Evolutionary conservation across 2,329 filamentous ascomycete species (phyloP).

Genomic region (Cercospora janseana): DNA sequence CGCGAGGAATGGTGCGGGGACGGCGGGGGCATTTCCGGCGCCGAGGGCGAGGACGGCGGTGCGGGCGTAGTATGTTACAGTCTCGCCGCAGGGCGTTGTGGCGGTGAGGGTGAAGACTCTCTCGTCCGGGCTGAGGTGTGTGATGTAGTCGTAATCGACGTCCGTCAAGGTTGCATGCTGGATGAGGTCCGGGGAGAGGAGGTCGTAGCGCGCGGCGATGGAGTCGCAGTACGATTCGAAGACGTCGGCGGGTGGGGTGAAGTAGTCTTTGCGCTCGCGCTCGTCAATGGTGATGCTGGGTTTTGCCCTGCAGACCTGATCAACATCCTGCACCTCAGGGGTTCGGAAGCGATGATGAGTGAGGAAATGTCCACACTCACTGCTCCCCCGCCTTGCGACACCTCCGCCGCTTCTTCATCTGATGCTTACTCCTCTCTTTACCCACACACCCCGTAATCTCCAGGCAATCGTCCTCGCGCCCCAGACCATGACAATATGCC

Average conservation of each 20-base stretch:
- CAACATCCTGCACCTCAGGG: neutral
- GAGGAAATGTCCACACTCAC: conserved; percentile 1
- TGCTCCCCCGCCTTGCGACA: conserved; percentile 20
- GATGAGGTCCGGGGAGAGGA: conserved; percentile 55
- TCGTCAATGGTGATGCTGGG: conserved; percentile 45
- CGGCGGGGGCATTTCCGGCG: conserved; percentile 59
- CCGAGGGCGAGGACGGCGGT: conserved; percentile 70
- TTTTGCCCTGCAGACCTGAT: conserved; percentile 14
- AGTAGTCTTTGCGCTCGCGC: conserved; percentile 50
- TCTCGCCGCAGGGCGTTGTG: conserved; percentile 52
- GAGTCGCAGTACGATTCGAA: conserved; percentile 45
- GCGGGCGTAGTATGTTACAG: conserved; percentile 54
- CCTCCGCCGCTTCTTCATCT: conserved; percentile 61
- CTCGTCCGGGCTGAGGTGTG: conserved; percentile 44
- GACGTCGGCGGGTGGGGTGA: conserved; percentile 42
- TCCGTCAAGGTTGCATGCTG: conserved; percentile 60
- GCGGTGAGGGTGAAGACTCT: conserved; percentile 66
- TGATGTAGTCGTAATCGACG: conserved; percentile 57
- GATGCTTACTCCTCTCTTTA: conserved; percentile 76
- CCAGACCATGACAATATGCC: conserved; percentile 63
- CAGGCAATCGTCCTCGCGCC: conserved; percentile 61
- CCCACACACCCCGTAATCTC: conserved; percentile 74
- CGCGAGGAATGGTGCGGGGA: conserved; percentile 41
- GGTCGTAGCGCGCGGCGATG: conserved; percentile 43
- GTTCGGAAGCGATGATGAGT: neutral